Evolutionary conservation across 257 asterid genomes (phyloP), one percentile per base, ranked within the genome.

Genomic region (Nicotiana sylvestris): DNA sequence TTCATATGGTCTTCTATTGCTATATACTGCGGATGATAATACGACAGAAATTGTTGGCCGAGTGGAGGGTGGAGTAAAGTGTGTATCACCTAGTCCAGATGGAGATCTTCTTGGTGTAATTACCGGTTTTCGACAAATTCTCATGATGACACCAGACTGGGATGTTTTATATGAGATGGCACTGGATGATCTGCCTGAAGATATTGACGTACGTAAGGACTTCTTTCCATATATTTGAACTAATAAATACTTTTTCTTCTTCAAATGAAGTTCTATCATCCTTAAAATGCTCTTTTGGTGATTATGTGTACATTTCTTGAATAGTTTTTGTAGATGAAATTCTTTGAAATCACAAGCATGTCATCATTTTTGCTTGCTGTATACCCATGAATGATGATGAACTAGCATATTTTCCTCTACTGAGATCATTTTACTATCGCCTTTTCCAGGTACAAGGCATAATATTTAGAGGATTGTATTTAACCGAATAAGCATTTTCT

Each of bases 11-110:
- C 89, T 90, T 85, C 91, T 96, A 46, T 90, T 96, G 84, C 91
- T 94, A 69, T 89, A 90, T 82, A 81, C 86, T 6, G 91, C 90
- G 62, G 95, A 93, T 66, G 93, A 92, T 83, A 87, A 86, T 66
- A 83, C 85, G 18, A 90, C 92, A 69, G 99, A 96, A 83, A 86
- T 87, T 81, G 99, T 94, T 81, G 99, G 99, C 82, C 92, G 85
- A 66, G 95, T 96, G 76, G 98, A 96, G 86, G 99, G 99, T 83
- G 99, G 99, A 78, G 92, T 96, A 39, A 87, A 85, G 84, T 94
- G 98, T 90, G 90, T 96, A 88, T 93, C 99, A 21, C 96, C 96
- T 56, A 96, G 99, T 87, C 99, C 99, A 5, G 98, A 96, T 89
- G 99, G 98, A 84, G 98, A 94, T 90, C 88, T 93, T 83, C 91